Evolutionary conservation across 202 grass and related monocot species (phyloP), one percentile per base, ranked within the genome.

Genomic region (Schoenoplectus tabernaemontani): DNA sequence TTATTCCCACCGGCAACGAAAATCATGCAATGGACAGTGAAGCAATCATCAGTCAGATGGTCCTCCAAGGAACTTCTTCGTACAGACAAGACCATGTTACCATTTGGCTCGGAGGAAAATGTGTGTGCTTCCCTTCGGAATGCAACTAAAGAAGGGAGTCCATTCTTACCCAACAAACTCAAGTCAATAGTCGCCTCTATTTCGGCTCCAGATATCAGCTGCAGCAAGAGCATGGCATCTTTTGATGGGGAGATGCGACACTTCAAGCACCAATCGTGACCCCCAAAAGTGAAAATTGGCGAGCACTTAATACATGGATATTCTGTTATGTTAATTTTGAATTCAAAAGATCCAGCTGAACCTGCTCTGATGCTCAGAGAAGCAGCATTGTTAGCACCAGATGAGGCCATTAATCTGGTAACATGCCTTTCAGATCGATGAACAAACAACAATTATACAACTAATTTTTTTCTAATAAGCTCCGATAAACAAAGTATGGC

Each of bases 371-470:
- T 42, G 33, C 33, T 23, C 12, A 59, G 2, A 7, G 75, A 23
- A 39, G 6, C 54, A 1, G 75, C 33, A 58, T 32, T 28, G 5
- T 56, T 42, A 38, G 53, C 20, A 39, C 33, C 23, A 1, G 75
- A 78, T 56, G 53, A 60, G 5, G 75, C 75, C 75, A 78, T 78
- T 34, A 41, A 43, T 41, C 51, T 78, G 32, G 53, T 69, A 13
- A 23, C 9, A 24, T 8, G 3, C 62, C 34, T 65, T 65, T 65
- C 62, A 9, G 33, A 39, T 65, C 2, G 7, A 65, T 16, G 17
- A 65, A 39, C 26, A 39, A 38, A 65, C 38, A 38, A 39, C 6
- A 65, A 20, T 65, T 65, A n/a, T 37, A 39, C 20, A 69, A 23
- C 13, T 44, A 24, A 20, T n/a, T n/a, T n/a, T 12, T 13, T 46